These are phyloP conservation scores for Alternaria sp. DNA, from an alignment of 2,329 filamentous ascomycete genomes.

Conservation along the genomic window DNA sequence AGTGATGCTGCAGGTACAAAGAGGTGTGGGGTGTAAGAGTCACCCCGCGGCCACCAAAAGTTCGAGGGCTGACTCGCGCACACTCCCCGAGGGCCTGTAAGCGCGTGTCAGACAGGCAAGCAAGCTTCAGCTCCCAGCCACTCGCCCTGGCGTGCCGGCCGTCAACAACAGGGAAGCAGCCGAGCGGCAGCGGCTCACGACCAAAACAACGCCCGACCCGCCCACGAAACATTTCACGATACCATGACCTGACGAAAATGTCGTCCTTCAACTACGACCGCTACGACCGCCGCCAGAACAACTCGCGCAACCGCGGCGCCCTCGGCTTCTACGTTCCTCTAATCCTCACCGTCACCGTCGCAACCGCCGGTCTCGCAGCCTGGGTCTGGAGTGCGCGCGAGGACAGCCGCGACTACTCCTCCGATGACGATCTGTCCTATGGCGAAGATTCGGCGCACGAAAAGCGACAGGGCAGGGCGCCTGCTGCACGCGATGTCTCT, in stretches of 20 bases:
- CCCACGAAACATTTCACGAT: slow-evolving; percentile 16
- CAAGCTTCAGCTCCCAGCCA: not conserved
- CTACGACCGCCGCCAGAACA: slow-evolving; percentile 55
- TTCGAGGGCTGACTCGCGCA: slow-evolving; percentile 19
- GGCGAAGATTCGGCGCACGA: slow-evolving; percentile 48
- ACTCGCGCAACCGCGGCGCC: slow-evolving; percentile 61
- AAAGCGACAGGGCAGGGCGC: slow-evolving; percentile 27
- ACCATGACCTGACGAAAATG: slow-evolving; percentile 34
- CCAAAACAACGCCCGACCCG: slow-evolving; percentile 4
- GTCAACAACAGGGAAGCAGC: slow-evolving; percentile 14
- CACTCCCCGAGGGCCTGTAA: not conserved
- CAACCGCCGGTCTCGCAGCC: slow-evolving; percentile 82
- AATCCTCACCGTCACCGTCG: slow-evolving; percentile 83
- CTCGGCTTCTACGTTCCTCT: slow-evolving; percentile 90
- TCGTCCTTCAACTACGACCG: slow-evolving; percentile 62
- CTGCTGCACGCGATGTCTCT: slow-evolving; percentile 23
- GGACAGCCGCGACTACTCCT: slow-evolving; percentile 72
- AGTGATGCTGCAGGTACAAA: slow-evolving; percentile 17
- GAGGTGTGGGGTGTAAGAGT: slow-evolving; percentile 19
- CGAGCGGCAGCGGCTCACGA: slow-evolving; percentile 6
- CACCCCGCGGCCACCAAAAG: slow-evolving; percentile 27
- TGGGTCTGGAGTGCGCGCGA: slow-evolving; percentile 94
- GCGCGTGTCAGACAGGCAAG: slow-evolving; percentile 6
- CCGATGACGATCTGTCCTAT: slow-evolving; percentile 54
- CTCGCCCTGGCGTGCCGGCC: slow-evolving; percentile 6